phyloP scores from a whole-genome alignment of 2,329 filamentous ascomycete species.

The Thelonectria olida region DNA sequence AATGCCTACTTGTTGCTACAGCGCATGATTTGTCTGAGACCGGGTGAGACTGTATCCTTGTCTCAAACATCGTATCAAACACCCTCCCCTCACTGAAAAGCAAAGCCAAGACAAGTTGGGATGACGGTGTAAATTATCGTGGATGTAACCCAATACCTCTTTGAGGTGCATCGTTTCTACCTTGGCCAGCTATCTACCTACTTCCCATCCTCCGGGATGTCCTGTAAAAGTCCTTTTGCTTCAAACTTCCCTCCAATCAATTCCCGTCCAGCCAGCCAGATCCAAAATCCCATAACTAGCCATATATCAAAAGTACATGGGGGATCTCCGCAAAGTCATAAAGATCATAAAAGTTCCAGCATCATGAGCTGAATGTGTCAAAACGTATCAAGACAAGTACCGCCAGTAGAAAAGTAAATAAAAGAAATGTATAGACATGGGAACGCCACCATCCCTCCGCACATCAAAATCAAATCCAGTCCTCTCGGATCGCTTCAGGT shows the following conservation, averaged over 20 bases:
- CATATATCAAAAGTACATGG: not conserved
- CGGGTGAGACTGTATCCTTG: no score
- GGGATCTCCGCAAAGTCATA: not conserved
- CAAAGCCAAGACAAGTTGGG: no score
- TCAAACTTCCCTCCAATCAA: not conserved
- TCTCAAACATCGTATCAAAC: no score
- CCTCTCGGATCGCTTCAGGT: constrained; percentile 10
- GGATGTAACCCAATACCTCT: not conserved
- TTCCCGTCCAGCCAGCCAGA: not conserved
- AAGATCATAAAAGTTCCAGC: not conserved
- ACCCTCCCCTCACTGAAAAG: no score
- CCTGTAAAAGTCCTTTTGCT: not conserved
- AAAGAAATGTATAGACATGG: not conserved
- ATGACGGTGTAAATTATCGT: no score
- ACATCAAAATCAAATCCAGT: constrained; percentile 24
- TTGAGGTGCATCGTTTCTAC: constrained; percentile 3
- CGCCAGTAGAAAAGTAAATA: not conserved
- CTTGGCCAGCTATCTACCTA: not conserved
- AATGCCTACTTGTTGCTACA: no score
- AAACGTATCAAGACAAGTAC: not conserved
- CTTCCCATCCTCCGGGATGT: not conserved
- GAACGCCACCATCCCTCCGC: not conserved
- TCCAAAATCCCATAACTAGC: not conserved
- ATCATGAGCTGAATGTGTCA: not conserved
- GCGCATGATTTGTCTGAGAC: no score